These are phyloP conservation scores for Citrus inodora DNA, from an alignment of 345 rosid species.

Conservation along the genomic window DNA sequence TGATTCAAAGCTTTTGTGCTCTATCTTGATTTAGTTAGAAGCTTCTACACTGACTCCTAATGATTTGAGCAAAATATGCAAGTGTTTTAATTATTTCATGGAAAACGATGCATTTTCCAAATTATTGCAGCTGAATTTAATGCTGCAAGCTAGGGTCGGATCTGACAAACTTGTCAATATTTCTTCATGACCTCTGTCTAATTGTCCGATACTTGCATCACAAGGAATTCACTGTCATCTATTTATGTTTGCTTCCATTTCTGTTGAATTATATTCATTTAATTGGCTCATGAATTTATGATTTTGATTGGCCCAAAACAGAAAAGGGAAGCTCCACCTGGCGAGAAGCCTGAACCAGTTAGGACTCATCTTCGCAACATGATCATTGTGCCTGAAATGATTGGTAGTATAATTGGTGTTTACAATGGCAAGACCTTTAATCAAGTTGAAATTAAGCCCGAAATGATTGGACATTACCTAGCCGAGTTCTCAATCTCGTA, in stretches of 20 bases:
- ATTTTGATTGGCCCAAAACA: slow-evolving; percentile 17
- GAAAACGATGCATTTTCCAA: background rate
- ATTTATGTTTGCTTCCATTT: background rate
- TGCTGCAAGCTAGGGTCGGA: background rate
- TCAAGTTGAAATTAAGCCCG: slow-evolving; percentile 68
- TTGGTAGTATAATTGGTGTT: slow-evolving; percentile 58
- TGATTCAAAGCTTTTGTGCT: background rate
- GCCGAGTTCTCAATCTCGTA: slow-evolving; percentile 58
- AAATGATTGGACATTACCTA: slow-evolving; percentile 66
- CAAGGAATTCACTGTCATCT: background rate
- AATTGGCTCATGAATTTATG: background rate
- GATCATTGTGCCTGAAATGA: slow-evolving; percentile 78
- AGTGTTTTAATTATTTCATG: background rate
- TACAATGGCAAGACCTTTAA: slow-evolving; percentile 71
- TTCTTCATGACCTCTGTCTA: background rate
- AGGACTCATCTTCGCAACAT: slow-evolving; percentile 67
- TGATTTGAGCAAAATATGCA: background rate
- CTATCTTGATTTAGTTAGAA: background rate
- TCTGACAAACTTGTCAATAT: background rate
- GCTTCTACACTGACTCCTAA: background rate
- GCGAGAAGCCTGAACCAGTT: slow-evolving; percentile 70
- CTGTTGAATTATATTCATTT: background rate
- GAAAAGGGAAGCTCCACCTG: slow-evolving; percentile 61
- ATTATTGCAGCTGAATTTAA: background rate
- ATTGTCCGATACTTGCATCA: background rate